Evolutionary conservation across 805 yeast species (phyloP).

Genomic region (Wickerhamomyces rabaulensis): DNA sequence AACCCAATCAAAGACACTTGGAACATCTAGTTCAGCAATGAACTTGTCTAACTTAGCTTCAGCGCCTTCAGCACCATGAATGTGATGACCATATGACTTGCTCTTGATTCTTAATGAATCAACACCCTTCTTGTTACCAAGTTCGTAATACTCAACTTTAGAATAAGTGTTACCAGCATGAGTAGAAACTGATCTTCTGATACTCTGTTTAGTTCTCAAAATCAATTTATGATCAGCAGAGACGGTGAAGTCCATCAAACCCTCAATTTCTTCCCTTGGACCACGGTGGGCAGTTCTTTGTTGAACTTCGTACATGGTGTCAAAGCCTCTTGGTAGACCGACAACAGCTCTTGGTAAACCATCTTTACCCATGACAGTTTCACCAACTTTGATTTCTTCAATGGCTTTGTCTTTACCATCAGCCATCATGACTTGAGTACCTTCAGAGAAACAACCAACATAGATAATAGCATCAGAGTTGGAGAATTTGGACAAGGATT

Average conservation of each 20-base stretch:
- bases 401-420: slow-evolving; percentile 32
- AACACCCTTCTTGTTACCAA: slow-evolving; percentile 15
- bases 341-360: slow-evolving; percentile 36
- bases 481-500: slow-evolving; percentile 93
- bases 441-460: slow-evolving; percentile 60
- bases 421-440: slow-evolving; percentile 39
- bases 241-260: slow-evolving; percentile 26
- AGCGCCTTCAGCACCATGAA: slow-evolving; percentile 18
- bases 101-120: neutral
- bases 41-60: slow-evolving; percentile 19
- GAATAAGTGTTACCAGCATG: slow-evolving; percentile 14
- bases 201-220: slow-evolving; percentile 29
- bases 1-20: slow-evolving; percentile 29
- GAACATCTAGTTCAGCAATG: slow-evolving; percentile 11
- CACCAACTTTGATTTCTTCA: slow-evolving; percentile 33
- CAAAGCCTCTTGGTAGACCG: slow-evolving; percentile 38
- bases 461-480: slow-evolving; percentile 96
- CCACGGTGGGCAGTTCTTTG: no score
- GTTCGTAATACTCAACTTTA: slow-evolving; percentile 23
- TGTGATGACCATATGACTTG: neutral
- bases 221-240: slow-evolving; percentile 36
- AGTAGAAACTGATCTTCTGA: slow-evolving; percentile 10
- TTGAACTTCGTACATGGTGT: slow-evolving; percentile 34
- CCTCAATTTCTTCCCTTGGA: no score
- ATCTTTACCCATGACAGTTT: slow-evolving; percentile 38